A percentile compares a stretch with the other conserved stretches of the same genome.
Evolutionary conservation across 2,329 filamentous ascomycete genomes (phyloP).

Genomic region (Sporothrix luriei): DNA sequence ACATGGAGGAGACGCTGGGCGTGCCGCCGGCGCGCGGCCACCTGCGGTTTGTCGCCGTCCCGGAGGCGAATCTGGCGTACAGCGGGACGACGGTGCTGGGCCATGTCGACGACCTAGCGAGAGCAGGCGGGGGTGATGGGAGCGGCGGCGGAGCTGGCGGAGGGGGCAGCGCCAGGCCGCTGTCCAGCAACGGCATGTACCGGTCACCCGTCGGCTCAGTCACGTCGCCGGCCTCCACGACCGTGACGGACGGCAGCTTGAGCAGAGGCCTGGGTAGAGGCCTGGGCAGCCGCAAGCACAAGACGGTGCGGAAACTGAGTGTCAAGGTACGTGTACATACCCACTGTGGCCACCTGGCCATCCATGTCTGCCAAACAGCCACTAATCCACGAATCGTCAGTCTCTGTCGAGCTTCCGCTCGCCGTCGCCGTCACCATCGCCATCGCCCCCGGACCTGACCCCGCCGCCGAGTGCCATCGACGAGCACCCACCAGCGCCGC

Average conservation of each 20-base stretch:
- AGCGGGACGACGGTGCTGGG: constrained; percentile 70
- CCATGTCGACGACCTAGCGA: constrained; percentile 62
- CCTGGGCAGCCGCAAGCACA: constrained; percentile 34
- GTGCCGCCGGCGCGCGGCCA: constrained; percentile 69
- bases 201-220: constrained; percentile 17
- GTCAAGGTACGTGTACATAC: constrained; percentile 42
- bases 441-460: constrained; percentile 3
- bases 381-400: constrained; percentile 20
- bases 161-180: too few species aligned
- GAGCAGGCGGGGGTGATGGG: too few species aligned
- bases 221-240: constrained; percentile 29
- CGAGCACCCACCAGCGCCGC: not conserved
- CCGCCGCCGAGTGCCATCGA: constrained; percentile 8
- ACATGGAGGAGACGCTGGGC: constrained; percentile 69
- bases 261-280: constrained; percentile 10
- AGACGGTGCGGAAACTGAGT: constrained; percentile 43
- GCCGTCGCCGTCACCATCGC: constrained; percentile 22
- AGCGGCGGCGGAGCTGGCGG: too few species aligned
- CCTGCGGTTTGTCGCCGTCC: constrained; percentile 69
- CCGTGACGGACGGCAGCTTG: constrained; percentile 15
- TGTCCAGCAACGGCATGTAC: not conserved
- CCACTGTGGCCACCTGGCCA: not conserved
- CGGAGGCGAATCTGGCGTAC: constrained; percentile 71
- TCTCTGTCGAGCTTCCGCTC: constrained; percentile 33
- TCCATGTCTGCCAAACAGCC: not conserved